phyloP scores from a whole-genome alignment of 495 filamentous ascomycete genomes.

The Lasiosphaeris hirsuta region DNA sequence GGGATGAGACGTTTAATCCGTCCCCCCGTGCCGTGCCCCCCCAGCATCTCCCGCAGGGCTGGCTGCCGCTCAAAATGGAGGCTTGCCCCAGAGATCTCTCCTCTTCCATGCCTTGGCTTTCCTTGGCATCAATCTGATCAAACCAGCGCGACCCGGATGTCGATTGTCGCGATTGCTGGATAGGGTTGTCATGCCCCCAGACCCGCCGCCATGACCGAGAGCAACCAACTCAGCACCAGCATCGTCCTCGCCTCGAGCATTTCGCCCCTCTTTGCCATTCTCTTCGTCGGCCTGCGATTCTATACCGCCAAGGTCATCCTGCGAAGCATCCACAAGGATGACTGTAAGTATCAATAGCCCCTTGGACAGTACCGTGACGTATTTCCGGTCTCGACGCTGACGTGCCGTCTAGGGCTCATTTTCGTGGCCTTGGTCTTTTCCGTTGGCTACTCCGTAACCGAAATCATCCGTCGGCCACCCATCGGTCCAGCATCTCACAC shows the following conservation, averaged over 20 bases:
- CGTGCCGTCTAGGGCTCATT: conserved; percentile 8
- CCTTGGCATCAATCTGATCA: no score
- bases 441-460: conserved; percentile 8
- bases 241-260: conserved; percentile 17
- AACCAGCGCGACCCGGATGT: neutral
- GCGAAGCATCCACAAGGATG: conserved; percentile 17
- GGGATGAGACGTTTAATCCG: no score
- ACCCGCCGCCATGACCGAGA: no score
- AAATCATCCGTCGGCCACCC: conserved; percentile 1
- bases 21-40: no score
- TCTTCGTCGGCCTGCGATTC: conserved; percentile 23
- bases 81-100: no score
- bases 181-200: no score
- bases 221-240: neutral
- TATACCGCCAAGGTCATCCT: conserved; percentile 23
- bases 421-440: conserved; percentile 10
- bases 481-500: neutral
- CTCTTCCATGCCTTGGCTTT: no score
- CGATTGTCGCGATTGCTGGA: no score
- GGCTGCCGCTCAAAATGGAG: no score
- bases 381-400: neutral
- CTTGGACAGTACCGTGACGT: neutral
- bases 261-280: conserved; percentile 14
- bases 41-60: no score
- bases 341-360: conserved; percentile 16